These are phyloP conservation scores for Pestalotiopsis sp. DNA, from an alignment of 2,329 filamentous ascomycete species.

Conservation along the genomic window DNA sequence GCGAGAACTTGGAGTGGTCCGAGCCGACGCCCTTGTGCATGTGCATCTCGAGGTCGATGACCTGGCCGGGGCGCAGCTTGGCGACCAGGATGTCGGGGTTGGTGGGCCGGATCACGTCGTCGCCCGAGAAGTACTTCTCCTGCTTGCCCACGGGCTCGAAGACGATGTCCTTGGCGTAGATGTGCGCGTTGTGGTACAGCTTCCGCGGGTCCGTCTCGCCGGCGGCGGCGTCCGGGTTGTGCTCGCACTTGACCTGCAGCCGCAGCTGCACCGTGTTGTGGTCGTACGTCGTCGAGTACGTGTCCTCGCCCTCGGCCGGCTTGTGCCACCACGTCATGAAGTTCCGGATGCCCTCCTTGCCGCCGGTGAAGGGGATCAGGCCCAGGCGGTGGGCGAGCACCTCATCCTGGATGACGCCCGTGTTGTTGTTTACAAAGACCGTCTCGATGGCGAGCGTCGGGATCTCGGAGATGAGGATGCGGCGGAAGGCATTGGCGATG, in stretches of 20 bases:
- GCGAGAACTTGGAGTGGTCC: slow-evolving; percentile 97
- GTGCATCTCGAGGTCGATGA: slow-evolving; percentile 84
- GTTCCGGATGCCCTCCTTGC: slow-evolving; percentile 71
- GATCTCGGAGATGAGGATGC: slow-evolving; percentile 92
- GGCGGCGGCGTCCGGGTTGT: slow-evolving; percentile 70
- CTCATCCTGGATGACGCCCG: slow-evolving; percentile 96
- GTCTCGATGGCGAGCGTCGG: slow-evolving; percentile 92
- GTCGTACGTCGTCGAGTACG: slow-evolving; percentile 65
- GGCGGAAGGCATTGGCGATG: slow-evolving; percentile 94
- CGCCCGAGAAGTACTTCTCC: slow-evolving; percentile 66
- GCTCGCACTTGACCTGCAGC: slow-evolving; percentile 78
- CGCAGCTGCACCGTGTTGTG: slow-evolving; percentile 85
- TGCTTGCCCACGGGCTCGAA: slow-evolving; percentile 80
- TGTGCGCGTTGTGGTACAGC: slow-evolving; percentile 82
- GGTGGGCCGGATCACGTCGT: slow-evolving; percentile 70
- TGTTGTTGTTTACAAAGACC: slow-evolving; percentile 94
- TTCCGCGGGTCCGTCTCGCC: slow-evolving; percentile 80
- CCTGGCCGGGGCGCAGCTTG: slow-evolving; percentile 89
- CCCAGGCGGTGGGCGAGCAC: slow-evolving; percentile 89
- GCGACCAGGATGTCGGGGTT: slow-evolving; percentile 94
- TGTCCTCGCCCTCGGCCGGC: slow-evolving; percentile 62
- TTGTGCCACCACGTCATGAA: slow-evolving; percentile 84
- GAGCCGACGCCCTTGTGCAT: slow-evolving; percentile 92
- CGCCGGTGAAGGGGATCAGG: slow-evolving; percentile 84
- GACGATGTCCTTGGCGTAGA: slow-evolving; percentile 76